These are phyloP conservation scores for Verticillium dahliae DNA, from an alignment of 2,329 filamentous ascomycete species.

Conservation along the genomic window DNA sequence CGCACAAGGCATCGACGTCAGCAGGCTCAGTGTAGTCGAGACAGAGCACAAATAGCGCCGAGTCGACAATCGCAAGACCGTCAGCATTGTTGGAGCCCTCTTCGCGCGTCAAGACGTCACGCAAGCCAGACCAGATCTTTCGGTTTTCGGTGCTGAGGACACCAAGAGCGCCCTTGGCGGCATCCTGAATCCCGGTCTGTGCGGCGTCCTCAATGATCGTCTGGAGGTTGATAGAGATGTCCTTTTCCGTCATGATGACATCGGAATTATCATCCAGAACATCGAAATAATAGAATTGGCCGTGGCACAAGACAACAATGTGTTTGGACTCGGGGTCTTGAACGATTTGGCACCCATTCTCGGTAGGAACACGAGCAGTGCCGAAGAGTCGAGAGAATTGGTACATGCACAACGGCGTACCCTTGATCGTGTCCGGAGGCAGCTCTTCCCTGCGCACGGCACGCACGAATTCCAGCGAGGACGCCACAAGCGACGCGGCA, in stretches of 20 bases:
- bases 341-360: conserved; percentile 91
- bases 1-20: conserved; percentile 78
- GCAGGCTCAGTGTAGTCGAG: conserved; percentile 86
- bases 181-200: conserved; percentile 84
- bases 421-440: conserved; percentile 78
- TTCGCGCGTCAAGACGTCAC: conserved; percentile 81
- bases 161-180: conserved; percentile 88
- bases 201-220: conserved; percentile 88
- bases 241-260: conserved; percentile 94
- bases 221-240: conserved; percentile 83
- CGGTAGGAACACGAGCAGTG: conserved; percentile 87
- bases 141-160: conserved; percentile 95
- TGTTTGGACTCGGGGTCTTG: conserved; percentile 93
- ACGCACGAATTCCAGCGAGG: conserved; percentile 83
- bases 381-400: conserved; percentile 95
- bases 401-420: conserved; percentile 91
- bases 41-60: conserved; percentile 85
- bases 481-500: conserved; percentile 85
- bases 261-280: conserved; percentile 92
- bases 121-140: conserved; percentile 87
- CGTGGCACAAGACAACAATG: conserved; percentile 85
- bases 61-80: conserved; percentile 91
- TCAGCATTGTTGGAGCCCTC: conserved; percentile 91
- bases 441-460: conserved; percentile 91
- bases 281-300: conserved; percentile 99